Evolutionary conservation across 2,329 filamentous ascomycete genomes (phyloP), one percentile per base, ranked within the genome.

Genomic region (Cladosporium cucumerinum): DNA sequence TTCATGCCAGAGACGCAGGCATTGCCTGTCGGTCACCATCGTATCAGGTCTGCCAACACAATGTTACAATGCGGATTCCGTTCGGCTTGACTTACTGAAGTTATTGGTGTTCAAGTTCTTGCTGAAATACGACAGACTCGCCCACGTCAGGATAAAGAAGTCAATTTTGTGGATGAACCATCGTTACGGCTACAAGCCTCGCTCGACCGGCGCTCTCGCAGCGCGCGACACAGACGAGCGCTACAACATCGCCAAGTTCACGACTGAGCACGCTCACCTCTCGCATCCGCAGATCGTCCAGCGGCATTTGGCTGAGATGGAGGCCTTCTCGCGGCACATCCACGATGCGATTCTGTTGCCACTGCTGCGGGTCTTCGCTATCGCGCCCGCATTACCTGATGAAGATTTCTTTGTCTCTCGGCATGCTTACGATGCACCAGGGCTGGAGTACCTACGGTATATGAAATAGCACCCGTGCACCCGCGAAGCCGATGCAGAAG

Each of bases 231-330:
- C 86, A 66, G 78, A 85, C 43, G 82, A 87, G 69, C 82, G 87
- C 1, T 87, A 83, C 77, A 87, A 87, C 70, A 82, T 87, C 11
- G 82, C 84, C 61, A 87, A 87, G 67, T 71, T 87, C 51, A 61
- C 43, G 2, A 18, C 46, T 0, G 58, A 61, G 16, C 49, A 73
- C 25, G 69, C 72, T 1, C 65, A 64, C 61, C 68, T 71, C 28
- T 61, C 65, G 8, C 71, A 73, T 51, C 72, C 72, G 2, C 59
- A 66, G 16, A 61, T 73, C 32, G 72, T 88, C 0, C 71, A 81
- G 21, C 78, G 82, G 0, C 76, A 85, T 64, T 78, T 84, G 10
- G 70, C 79, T 0, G 83, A 87, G 66, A 86, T 89, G 59, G 84
- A 88, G 69, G 66, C 70, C 0, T 88, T 89, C 70, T 80, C 77